These are phyloP conservation scores for Zygosaccharomyces siamensis DNA, from an alignment of 805 yeast species.

Conservation along the genomic window DNA sequence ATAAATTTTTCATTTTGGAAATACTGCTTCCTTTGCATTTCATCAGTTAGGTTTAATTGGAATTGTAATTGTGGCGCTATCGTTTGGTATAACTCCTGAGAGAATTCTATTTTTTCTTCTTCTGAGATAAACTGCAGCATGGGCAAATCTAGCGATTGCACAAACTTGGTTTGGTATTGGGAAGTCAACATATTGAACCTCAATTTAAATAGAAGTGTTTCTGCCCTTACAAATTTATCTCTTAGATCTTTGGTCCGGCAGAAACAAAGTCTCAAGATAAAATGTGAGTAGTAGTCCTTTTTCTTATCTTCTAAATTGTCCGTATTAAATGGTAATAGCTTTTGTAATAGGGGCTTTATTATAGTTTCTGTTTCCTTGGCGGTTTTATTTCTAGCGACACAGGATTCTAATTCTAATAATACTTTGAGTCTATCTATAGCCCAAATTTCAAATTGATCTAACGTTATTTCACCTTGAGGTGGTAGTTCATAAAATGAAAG, in stretches of 20 bases:
- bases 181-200: slow-evolving; percentile 62
- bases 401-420: slow-evolving; percentile 77
- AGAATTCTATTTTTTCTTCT: slow-evolving; percentile 52
- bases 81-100: slow-evolving; percentile 50
- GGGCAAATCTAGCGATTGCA: slow-evolving; percentile 58
- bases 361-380: slow-evolving; percentile 60
- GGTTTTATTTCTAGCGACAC: slow-evolving; percentile 57
- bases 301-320: slow-evolving; percentile 56
- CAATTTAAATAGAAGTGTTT: slow-evolving; percentile 65
- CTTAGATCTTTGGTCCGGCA: slow-evolving; percentile 83
- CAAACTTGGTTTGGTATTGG: slow-evolving; percentile 65
- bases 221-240: slow-evolving; percentile 71
- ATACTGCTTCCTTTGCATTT: slow-evolving; percentile 40
- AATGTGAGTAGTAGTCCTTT: slow-evolving; percentile 92
- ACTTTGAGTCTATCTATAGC: slow-evolving; percentile 87
- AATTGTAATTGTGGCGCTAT: slow-evolving; percentile 40
- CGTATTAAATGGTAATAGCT: slow-evolving; percentile 51
- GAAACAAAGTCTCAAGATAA: slow-evolving; percentile 79
- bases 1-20: slow-evolving; percentile 62
- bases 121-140: slow-evolving; percentile 59
- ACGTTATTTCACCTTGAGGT: slow-evolving; percentile 79
- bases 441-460: slow-evolving; percentile 93
- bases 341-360: slow-evolving; percentile 60
- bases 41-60: slow-evolving; percentile 42
- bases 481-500: slow-evolving; percentile 72